Base-by-base conservation (phyloP, 2,329 filamentous ascomycete genomes). In the Aureobasidium vineae region DNA sequence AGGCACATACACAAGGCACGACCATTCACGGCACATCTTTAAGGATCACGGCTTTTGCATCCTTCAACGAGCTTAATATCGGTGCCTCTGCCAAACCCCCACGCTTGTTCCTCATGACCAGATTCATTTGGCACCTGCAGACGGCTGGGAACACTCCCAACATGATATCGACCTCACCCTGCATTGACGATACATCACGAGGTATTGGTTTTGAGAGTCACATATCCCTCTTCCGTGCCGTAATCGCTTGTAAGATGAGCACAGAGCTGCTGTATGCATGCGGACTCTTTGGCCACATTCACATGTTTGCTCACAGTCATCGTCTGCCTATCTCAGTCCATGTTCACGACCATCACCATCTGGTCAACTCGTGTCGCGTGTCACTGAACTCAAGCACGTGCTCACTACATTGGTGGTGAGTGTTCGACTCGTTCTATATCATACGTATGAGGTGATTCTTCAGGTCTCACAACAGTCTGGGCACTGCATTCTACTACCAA, bases 101-200 rank as follows among this genome's bases (percentile, higher is more conserved):
- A 61, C 43, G 57, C 11, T 43, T 61, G 10, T 5, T 61, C 43
- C 43, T 49, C 26, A 63, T 63, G 59, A 63, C 47, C 16, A 63
- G 11, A 26, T 40, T 41, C 3, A 28, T 41, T 10, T 47, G 45
- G 59, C 59, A 52, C 33, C 31, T 63, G 31, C 41, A 61, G 41
- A 26, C 28, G 19, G 57, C 10, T 43, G 43, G 57, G 28, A 47
- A 41, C 28, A 50, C 41, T 31, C 15, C 23, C 33, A 41, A 36
- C 45, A 50, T 63, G 59, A 41, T 28, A n/a, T 33, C 45, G 41
- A 26, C 16, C 31, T 52, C 41, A 47, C 33, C 59, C 43, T 52
- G 59, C 59, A 63, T 52, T 33, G 54, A 45, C 8, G 40, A 59
- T 40, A 63, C 45, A 50, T 63, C 45, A 63, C 59, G 59, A 63